Evolutionary conservation across 345 rosid species (phyloP), one percentile per base, ranked within the genome.

Genomic region (Sonneratia caseolaris): DNA sequence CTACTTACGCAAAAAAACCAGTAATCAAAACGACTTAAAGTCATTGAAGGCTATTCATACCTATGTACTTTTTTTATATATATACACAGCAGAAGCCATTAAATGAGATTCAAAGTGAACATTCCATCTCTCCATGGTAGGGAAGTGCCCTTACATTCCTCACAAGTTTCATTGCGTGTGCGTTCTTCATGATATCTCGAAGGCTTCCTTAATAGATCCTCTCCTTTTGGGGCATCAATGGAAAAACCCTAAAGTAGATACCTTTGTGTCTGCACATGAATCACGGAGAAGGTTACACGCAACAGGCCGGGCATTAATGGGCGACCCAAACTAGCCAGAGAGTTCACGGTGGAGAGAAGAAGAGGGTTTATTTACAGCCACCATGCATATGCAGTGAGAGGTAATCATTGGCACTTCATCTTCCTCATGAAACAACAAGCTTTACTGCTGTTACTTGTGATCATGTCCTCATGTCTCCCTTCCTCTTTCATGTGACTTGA

Each of bases 401-500:
- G 7, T 1, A 40, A 48, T 48, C 53, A 48, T 48, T 16, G 2
- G 3, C 27, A n/a, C 64, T 21, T 40, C 43, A 40, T 59, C 64
- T 59, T 59, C 64, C 14, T 59, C 64, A 59, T 59, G 64, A 59
- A 21, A 40, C 43, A 40, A 8, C 7, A 70, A 66, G 81, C 72
- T 77, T 47, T 73, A 40, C 77, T 61, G 74, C 74, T 81, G 83
- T 81, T 80, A 84, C 51, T 38, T 68, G 70, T 73, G 75, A 73
- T 68, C 24, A 22, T 53, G 43, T 40, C 5, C 43, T 40, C 9
- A 40, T 40, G 43, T 8, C 43, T 40, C 43, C 43, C 43, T 40
- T 8, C 71, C 37, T 59, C 79, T 85, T 87, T 81, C 95, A 81
- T 91, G 97, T 87, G 97, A 89, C 76, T 71, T 77, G 75, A 76